Evolutionary conservation across 2,329 filamentous ascomycete species (phyloP).

Genomic region (Stagonosporopsis chrysanthemi): DNA sequence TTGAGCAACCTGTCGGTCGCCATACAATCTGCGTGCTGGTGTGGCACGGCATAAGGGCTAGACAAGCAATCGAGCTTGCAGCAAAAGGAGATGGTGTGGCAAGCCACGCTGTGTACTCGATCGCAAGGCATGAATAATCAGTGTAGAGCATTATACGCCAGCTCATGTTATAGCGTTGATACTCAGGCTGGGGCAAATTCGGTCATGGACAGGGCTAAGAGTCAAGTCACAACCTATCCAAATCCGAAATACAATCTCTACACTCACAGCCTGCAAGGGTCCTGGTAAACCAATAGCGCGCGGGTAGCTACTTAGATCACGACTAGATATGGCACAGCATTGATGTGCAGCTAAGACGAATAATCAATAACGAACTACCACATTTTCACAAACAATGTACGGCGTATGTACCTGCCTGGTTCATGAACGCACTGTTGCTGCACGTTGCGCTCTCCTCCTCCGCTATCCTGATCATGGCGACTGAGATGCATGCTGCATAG

Average conservation of each 20-base stretch:
- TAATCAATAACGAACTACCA: constrained; percentile 16
- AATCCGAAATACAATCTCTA: not conserved
- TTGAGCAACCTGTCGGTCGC: not conserved
- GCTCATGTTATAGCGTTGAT: not conserved
- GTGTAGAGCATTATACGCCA: not conserved
- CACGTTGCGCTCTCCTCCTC: constrained; percentile 38
- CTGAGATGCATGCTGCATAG: constrained; percentile 5
- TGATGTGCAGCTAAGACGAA: constrained; percentile 20
- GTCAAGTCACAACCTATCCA: not conserved
- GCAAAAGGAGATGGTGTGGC: not conserved
- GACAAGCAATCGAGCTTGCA: not conserved
- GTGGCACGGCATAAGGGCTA: constrained; percentile 24
- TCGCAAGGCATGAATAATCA: not conserved
- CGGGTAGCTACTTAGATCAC: constrained; percentile 29
- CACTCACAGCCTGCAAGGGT: not conserved
- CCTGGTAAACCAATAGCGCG: constrained; percentile 16
- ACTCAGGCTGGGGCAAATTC: not conserved
- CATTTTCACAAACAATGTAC: constrained; percentile 13
- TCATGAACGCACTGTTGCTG: constrained; percentile 14
- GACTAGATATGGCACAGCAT: constrained; percentile 30
- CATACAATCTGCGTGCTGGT: constrained; percentile 1
- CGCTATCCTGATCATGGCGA: not conserved
- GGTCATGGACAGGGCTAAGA: no score
- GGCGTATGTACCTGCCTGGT: not conserved
- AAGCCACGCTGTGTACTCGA: not conserved